phyloP scores from a whole-genome alignment of 208 protist species.

The Acanthamoeba sp. region DNA sequence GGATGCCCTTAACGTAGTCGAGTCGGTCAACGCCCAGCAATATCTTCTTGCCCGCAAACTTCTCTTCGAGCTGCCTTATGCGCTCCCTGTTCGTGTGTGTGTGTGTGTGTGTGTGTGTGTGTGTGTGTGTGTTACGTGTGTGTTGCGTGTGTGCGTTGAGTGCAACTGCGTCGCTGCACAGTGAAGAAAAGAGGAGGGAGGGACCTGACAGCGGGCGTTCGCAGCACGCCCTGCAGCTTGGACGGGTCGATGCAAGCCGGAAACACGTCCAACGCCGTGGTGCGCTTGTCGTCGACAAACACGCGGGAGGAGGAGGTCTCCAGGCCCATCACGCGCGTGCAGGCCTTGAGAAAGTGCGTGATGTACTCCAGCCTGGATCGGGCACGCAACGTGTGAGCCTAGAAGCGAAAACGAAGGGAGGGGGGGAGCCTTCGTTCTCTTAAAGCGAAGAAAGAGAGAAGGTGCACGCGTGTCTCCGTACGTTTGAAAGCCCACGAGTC shows the following conservation, averaged over 20 bases:
- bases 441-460: neutral
- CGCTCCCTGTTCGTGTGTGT: neutral
- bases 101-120: neutral
- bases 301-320: slow-evolving; percentile 54
- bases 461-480: neutral
- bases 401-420: too few relatives aligned
- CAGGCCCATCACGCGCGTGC: slow-evolving; percentile 81
- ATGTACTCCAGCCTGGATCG: slow-evolving; percentile 83
- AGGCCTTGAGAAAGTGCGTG: slow-evolving; percentile 85
- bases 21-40: slow-evolving; percentile 48
- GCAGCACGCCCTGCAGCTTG: neutral
- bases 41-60: slow-evolving; percentile 30
- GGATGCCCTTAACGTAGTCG: slow-evolving; percentile 47
- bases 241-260: slow-evolving; percentile 22
- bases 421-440: too few relatives aligned
- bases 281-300: slow-evolving; percentile 51
- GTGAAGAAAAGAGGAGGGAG: neutral
- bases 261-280: slow-evolving; percentile 28
- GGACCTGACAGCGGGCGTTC: neutral
- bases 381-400: too few relatives aligned
- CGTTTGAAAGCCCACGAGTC: slow-evolving; percentile 85
- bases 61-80: slow-evolving; percentile 29
- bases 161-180: too few relatives aligned
- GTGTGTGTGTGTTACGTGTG: neutral
- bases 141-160: neutral